Evolutionary conservation across 2,329 filamentous ascomycete genomes (phyloP), one percentile per base, ranked within the genome.

Genomic region (Akanthomyces lecanii): DNA sequence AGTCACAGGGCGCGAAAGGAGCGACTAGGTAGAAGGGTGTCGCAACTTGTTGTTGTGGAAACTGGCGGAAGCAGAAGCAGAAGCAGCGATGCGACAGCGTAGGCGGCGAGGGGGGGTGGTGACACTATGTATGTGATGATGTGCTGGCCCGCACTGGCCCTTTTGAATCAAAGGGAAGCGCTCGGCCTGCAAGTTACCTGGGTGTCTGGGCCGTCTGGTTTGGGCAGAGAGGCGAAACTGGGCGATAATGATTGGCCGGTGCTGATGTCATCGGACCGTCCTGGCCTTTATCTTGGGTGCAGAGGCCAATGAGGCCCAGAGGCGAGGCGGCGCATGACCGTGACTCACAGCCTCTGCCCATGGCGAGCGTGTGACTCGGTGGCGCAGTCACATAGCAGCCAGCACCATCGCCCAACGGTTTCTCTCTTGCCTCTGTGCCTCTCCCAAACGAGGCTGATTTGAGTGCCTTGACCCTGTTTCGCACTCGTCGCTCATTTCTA

Each of bases 311-410:
- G 44, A 47, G n/a, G 21, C 12, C 21, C 16, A n/a, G 44, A 47
- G 44, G 16, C 44, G 63, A 33, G 61, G 62, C 58, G 63, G 63
- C 68, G 67, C 67, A 69, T 69, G 67, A 69, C 66, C 64, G 68
- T 69, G 68, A 69, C 65, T 69, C 68, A 69, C 67, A 48, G 21
- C 42, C 23, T 38, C 21, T 38, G 8, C 21, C 45, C 21, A 44
- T 60, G 45, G 44, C 52, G 51, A 30, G 60, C 51, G 60, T 62
- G 60, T 62, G 51, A 62, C 60, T 55, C 60, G 60, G 60, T 62
- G 60, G 60, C 60, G 60, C 60, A 62, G 60, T 62, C 60, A 55
- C 50, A 36, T n/a, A 55, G n/a, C 21, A 23, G 25, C 55, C 53
- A 38, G 40, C 50, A 42, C n/a, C 16, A 14, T 3, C 23, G 18